Percentiles rank a stretch among this genome's conserved stretches.
Conservation (phyloP, 1,139 yeast genomes). For the Hanseniaspora uvarum region DNA sequence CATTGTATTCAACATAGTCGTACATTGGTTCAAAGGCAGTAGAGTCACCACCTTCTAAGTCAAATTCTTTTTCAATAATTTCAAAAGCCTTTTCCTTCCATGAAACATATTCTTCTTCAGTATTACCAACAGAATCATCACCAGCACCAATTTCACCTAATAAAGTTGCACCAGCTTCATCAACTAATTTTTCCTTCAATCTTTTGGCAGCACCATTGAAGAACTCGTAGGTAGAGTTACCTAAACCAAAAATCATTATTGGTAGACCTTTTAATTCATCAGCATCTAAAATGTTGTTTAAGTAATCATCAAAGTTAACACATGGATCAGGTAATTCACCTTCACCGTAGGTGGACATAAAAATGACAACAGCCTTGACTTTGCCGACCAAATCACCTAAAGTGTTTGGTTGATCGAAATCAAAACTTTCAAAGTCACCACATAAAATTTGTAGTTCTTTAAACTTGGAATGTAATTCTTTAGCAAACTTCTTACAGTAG, state of each 20-base stretch:
- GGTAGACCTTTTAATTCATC: slow-evolving; percentile 54
- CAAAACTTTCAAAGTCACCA: slow-evolving; percentile 81
- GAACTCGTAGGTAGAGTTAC: slow-evolving; percentile 87
- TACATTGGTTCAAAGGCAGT: slow-evolving; percentile 61
- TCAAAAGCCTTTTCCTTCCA: slow-evolving; percentile 82
- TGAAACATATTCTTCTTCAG: slow-evolving; percentile 86
- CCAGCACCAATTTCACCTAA: slow-evolving; percentile 77
- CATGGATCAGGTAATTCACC: slow-evolving; percentile 98
- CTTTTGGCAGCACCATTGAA: slow-evolving; percentile 74
- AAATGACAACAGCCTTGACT: slow-evolving; percentile 49
- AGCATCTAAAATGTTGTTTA: slow-evolving; percentile 40
- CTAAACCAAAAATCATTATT: slow-evolving; percentile 76
- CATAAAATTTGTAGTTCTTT: slow-evolving; percentile 67
- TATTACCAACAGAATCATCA: slow-evolving; percentile 88
- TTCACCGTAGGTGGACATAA: slow-evolving; percentile 92
- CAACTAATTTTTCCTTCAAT: slow-evolving; percentile 39
- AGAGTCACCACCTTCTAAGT: slow-evolving; percentile 66
- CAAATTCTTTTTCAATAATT: slow-evolving; percentile 52
- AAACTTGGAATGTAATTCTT: slow-evolving; percentile 74
- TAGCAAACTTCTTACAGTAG: slow-evolving; percentile 79
- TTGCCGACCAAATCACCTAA: slow-evolving; percentile 17
- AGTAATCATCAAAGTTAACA: slow-evolving; percentile 53
- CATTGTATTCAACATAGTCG: slow-evolving; percentile 33
- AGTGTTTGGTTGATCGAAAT: slow-evolving; percentile 51
- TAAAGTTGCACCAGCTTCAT: slow-evolving; percentile 56